Base-by-base conservation (phyloP, 306 rosid genomes). In the Amphicarpaea edgeworthii region DNA sequence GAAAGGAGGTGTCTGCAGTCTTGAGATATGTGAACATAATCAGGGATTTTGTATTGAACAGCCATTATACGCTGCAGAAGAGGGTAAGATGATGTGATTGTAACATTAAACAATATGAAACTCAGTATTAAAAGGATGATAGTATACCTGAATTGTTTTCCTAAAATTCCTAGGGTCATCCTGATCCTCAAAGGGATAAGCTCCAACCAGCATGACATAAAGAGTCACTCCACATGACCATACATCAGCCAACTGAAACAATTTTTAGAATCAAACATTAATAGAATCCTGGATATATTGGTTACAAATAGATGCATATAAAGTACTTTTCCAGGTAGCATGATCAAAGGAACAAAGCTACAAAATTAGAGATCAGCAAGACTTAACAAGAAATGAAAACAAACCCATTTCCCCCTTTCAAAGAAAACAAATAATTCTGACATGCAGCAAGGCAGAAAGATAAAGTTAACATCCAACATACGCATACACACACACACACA, bases 151-250 rank as follows among this genome's bases (percentile, higher is more conserved):
- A 81, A 90, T 90, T 60, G 95, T 87, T 81, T 90, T 90, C 78
- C 92, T 88, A 72, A 90, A 86, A 68, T 90, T 90, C 85, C 83
- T 86, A 47, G 95, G 92, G 70, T 90, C 95, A 72, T 90, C 86
- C 43, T 90, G 95, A 81, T 90, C 95, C 89, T 90, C 95, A 67
- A 90, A 90, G 75, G 95, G 95, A 78, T 90, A 90, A 38, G 89
- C 92, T 60, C 95, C 95, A 63, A 90, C 95, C 74, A 90, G 87
- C 95, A 90, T 90, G 58, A 90, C 95, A 81, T 90, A 90, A 24
- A 90, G 95, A 78, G 95, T 90, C 83, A 90, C 95, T 16, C 92
- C 95, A 71, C 95, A 90, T 20, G 95, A 90, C 95, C 95, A 90
- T n/a, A 87, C 92, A 86, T 90, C 95, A 32, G 95, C 95, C 85